Base-by-base conservation (phyloP, 306 rosid genomes). In the Vicia villosa region DNA sequence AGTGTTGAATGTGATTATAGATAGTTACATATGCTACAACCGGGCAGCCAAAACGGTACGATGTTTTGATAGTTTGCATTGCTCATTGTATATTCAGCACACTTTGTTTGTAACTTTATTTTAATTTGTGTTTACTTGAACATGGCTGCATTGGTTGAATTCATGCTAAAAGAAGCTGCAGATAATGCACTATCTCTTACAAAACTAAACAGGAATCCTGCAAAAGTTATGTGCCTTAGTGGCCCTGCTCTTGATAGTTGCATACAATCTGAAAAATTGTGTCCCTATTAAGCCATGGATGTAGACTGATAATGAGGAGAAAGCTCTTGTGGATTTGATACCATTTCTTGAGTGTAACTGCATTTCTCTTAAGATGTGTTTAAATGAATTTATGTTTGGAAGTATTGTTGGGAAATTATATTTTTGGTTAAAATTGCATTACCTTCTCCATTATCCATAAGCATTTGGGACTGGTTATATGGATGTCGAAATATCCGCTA, bases 121-220 rank as follows among this genome's bases (percentile, higher is more conserved):
- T 68, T 82, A 63, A 76, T 62, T 73, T 26, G 6, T 20, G 21
- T 42, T 50, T 84, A 15, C 57, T 74, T 74, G 85, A 81, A 70
- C 96, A 95, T 97, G 85, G 86, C 95, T 0, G 99, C 99, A 55
- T 89, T 83, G 59, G 92, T 95, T 47, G 99, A 95, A 82, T 95
- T 95, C 86, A 87, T 87, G 90, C 86, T 85, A 56, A 95, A 84
- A 83, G 99, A 87, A 60, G 92, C 96, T 1, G 95, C 97, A 40
- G 92, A 95, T 54, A 87, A 82, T 66, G 97, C 99, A 30, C 69
- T 95, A 75, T 84, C 99, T 80, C 79, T 95, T n/a, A n/a, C n/a
- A n/a, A n/a, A n/a, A n/a, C n/a, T n/a, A n/a, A n/a, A n/a, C n/a
- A n/a, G n/a, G n/a, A n/a, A n/a, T n/a, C n/a, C 97, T 16, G 84